phyloP scores from a whole-genome alignment of 2,329 filamentous ascomycete genomes.

The Aspergillus novoparasiticus region DNA sequence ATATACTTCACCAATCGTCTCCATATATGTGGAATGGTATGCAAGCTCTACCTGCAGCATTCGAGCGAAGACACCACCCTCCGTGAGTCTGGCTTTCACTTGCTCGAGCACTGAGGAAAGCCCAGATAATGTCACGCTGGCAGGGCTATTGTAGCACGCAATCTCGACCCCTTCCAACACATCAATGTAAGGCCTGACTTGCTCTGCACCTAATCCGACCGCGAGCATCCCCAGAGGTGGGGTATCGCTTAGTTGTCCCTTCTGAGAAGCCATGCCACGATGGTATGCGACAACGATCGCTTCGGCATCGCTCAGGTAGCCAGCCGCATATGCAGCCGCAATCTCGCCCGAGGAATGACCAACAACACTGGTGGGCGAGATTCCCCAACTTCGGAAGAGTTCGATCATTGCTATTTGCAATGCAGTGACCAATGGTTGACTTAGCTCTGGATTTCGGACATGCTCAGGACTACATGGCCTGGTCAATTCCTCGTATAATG shows the following conservation, averaged over 20 bases:
- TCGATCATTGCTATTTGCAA: conserved; percentile 23
- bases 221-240: conserved; percentile 18
- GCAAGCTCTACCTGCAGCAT: conserved; percentile 22
- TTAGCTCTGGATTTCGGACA: conserved; percentile 1
- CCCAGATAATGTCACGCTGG: conserved; percentile 21
- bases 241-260: neutral
- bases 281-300: conserved; percentile 50
- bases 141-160: conserved; percentile 23
- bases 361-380: conserved; percentile 31
- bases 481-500: conserved; percentile 14
- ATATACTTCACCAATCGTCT: conserved; percentile 1
- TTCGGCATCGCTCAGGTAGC: conserved; percentile 39
- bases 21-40: conserved; percentile 18
- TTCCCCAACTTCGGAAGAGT: conserved; percentile 5
- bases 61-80: conserved; percentile 10
- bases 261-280: conserved; percentile 33
- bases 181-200: conserved; percentile 10
- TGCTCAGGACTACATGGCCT: neutral
- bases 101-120: conserved; percentile 5
- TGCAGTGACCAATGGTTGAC: conserved; percentile 22
- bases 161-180: conserved; percentile 7
- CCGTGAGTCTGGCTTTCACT: conserved; percentile 11
- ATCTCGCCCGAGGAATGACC: conserved; percentile 56
- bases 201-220: conserved; percentile 15
- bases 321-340: conserved; percentile 52